Percentiles rank a stretch among this genome's conserved stretches.
Conservation (phyloP, 441 rosid genomes). For the Biscutella laevigata region DNA sequence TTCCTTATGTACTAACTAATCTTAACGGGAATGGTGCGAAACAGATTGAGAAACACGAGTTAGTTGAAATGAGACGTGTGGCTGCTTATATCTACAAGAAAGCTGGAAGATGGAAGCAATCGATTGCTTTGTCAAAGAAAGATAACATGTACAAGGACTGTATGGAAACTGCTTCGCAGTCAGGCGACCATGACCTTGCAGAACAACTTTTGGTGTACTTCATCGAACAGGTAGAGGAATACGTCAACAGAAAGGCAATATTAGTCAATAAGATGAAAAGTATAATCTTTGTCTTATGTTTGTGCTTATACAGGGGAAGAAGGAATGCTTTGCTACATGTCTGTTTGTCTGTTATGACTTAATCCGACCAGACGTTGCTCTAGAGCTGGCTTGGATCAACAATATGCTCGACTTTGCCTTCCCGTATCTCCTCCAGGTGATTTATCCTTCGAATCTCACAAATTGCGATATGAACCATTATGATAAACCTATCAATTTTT, state of each 20-base stretch:
- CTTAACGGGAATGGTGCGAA: conserved; percentile 17
- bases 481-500: background rate
- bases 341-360: conserved; percentile 94
- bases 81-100: conserved; percentile 98
- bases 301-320: conserved; percentile 58
- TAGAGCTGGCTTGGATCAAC: conserved; percentile 94
- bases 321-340: conserved; percentile 95
- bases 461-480: background rate
- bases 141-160: conserved; percentile 92
- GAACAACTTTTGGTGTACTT: conserved; percentile 97
- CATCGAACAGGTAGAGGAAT: conserved; percentile 66
- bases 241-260: background rate
- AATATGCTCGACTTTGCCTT: conserved; percentile 91
- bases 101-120: conserved; percentile 99
- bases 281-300: background rate
- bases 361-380: conserved; percentile 75
- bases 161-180: conserved; percentile 98
- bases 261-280: background rate
- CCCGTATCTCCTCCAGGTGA: conserved; percentile 88
- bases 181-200: conserved; percentile 95
- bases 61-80: conserved; percentile 98
- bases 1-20: conserved; percentile 20
- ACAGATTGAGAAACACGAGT: conserved; percentile 97
- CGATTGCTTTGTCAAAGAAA: conserved; percentile 94
- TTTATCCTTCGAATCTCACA: background rate